These are phyloP conservation scores for Rhododendron vialii DNA, from an alignment of 148 eudicot genomes.

Conservation along the genomic window DNA sequence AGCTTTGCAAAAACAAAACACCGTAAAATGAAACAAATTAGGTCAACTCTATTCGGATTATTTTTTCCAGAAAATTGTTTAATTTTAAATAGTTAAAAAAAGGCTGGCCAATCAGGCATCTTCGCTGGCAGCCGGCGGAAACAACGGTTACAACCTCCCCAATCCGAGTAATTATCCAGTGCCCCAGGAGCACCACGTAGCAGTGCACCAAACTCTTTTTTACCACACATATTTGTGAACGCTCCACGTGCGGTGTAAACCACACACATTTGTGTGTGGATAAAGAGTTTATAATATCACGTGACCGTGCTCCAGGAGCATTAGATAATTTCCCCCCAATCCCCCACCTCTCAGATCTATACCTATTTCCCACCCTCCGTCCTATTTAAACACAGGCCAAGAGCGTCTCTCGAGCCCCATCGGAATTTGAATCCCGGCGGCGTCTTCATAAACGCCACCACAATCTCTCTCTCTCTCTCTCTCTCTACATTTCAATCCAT, in stretches of 20 bases:
- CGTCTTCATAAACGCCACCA: conserved; percentile 32
- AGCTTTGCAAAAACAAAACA: neutral
- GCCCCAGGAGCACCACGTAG: too few species aligned
- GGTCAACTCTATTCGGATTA: neutral
- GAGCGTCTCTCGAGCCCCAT: neutral
- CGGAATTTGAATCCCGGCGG: conserved; percentile 1
- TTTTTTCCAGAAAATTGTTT: too few species aligned
- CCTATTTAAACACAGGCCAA: conserved; percentile 7
- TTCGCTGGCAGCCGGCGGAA: neutral
- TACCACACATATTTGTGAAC: too few species aligned
- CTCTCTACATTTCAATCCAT: neutral
- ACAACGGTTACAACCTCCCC: conserved; percentile 10
- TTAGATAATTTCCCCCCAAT: too few species aligned
- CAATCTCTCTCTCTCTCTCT: neutral
- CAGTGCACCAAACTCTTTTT: too few species aligned
- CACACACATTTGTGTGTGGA: too few species aligned
- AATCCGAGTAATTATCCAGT: too few species aligned
- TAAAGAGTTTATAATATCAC: too few species aligned
- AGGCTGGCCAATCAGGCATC: neutral
- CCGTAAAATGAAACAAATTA: neutral
- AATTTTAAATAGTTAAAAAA: too few species aligned
- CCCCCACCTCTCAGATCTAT: neutral
- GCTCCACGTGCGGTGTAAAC: too few species aligned
- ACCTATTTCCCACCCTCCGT: neutral
- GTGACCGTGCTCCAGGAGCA: too few species aligned